A percentile compares a stretch with the other conserved stretches of the same genome.
Evolutionary conservation across 2,329 filamentous ascomycete genomes (phyloP).

Genomic region (Apiospora arundinis): DNA sequence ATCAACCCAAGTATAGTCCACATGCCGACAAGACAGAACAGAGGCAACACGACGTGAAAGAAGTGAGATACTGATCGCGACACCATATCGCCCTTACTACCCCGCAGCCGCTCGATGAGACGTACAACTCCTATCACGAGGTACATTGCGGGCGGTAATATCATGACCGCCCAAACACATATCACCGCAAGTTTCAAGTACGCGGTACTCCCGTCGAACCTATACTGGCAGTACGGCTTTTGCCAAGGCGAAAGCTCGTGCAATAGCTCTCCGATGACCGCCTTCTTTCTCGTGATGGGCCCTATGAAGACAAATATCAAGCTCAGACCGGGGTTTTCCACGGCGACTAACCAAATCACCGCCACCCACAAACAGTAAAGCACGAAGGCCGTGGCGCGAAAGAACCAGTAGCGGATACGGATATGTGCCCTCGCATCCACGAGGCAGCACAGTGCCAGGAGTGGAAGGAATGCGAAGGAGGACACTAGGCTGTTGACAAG

Average conservation of each 20-base stretch:
- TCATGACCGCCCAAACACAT: not conserved
- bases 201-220: not conserved
- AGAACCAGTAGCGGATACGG: not conserved
- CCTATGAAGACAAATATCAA: not conserved
- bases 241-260: not conserved
- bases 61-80: not conserved
- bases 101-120: not conserved
- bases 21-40: not conserved
- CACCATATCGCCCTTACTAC: not conserved
- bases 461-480: not conserved
- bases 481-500: not conserved
- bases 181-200: not conserved
- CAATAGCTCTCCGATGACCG: not conserved
- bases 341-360: not conserved
- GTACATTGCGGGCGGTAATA: not conserved
- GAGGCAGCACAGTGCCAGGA: not conserved
- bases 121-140: not conserved
- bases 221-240: not conserved
- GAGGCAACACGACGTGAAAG: not conserved
- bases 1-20: not conserved
- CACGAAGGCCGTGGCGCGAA: not conserved
- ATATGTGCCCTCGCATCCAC: not conserved
- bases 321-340: not conserved
- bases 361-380: not conserved
- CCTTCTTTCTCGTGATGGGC: not conserved